A percentile compares a stretch with the other conserved stretches of the same genome.
Evolutionary conservation across 768 basidiomycete species (phyloP).

Genomic region (Lactarius indigo): DNA sequence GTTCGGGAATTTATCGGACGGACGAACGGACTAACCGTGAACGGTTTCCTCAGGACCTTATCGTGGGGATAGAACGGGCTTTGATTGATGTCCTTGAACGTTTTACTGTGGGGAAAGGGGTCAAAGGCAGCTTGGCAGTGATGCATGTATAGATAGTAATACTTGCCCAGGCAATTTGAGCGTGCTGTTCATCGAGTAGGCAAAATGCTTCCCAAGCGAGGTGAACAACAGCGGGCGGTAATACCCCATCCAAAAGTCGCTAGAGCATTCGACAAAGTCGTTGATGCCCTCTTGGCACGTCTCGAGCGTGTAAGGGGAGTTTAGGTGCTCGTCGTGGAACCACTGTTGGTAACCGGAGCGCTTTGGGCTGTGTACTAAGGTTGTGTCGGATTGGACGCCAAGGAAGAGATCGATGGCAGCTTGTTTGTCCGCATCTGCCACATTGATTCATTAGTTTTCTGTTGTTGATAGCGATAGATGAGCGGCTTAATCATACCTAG

Average conservation of each 20-base stretch:
- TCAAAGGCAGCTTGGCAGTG: too few species aligned
- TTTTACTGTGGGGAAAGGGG: constrained; percentile 48
- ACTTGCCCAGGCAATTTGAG: constrained; percentile 75
- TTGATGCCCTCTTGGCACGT: constrained; percentile 62
- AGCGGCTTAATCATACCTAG: constrained; percentile 51
- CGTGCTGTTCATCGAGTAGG: constrained; percentile 90
- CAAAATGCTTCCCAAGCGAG: constrained; percentile 82
- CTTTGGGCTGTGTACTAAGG: constrained; percentile 45
- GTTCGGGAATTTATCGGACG: not conserved
- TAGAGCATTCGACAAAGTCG: constrained; percentile 54
- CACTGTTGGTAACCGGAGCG: constrained; percentile 80
- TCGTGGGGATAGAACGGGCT: constrained; percentile 75
- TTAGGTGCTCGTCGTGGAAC: constrained; percentile 72
- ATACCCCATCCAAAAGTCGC: constrained; percentile 87
- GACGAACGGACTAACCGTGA: constrained; percentile 34
- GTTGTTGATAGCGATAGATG: constrained; percentile 4
- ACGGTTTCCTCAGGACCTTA: constrained; percentile 31
- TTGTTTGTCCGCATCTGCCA: constrained; percentile 91
- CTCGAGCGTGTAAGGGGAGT: constrained; percentile 60
- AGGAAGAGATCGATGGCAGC: constrained; percentile 97
- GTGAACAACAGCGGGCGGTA: constrained; percentile 85
- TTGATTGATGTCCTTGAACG: constrained; percentile 57
- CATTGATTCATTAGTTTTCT: not conserved
- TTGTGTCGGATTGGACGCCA: constrained; percentile 56
- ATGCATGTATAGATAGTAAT: too few species aligned